These are phyloP conservation scores for Linnemannia elongata DNA, from an alignment of 192 early-diverging fungal genomes.

Conservation along the genomic window DNA sequence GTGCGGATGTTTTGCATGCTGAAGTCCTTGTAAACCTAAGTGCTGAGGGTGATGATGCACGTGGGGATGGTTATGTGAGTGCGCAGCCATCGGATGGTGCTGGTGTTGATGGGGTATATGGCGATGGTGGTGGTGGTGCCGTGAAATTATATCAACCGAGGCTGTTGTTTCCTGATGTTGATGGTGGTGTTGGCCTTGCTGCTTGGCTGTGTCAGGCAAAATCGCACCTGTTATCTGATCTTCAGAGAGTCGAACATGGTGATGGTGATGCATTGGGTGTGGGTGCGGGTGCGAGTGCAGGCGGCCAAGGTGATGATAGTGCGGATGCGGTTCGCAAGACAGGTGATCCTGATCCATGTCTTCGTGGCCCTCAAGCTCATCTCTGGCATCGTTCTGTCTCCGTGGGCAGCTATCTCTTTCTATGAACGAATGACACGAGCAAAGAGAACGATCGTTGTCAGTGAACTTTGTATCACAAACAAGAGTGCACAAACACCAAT, in stretches of 20 bases:
- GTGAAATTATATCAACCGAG: neutral
- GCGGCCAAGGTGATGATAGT: neutral
- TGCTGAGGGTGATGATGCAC: constrained; percentile 14
- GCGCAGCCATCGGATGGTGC: neutral
- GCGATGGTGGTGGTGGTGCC: constrained; percentile 1
- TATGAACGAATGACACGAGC: constrained; percentile 2
- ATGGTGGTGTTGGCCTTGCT: constrained; percentile 9
- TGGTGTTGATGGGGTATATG: constrained; percentile 20
- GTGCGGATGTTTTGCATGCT: constrained; percentile 19
- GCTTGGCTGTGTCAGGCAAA: neutral
- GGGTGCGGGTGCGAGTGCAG: neutral
- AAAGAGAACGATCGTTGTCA: neutral
- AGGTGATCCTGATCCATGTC: constrained; percentile 2
- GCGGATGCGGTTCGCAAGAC: neutral
- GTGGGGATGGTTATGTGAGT: constrained; percentile 12
- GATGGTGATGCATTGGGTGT: constrained; percentile 14
- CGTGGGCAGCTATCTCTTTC: constrained; percentile 3
- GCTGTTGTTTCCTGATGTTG: neutral
- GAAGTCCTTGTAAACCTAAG: constrained; percentile 12
- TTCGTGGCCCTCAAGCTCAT: neutral
- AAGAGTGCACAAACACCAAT: neutral
- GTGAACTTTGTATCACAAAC: neutral
- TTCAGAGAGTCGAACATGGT: neutral
- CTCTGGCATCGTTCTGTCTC: neutral
- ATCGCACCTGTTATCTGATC: neutral